Evolutionary conservation across 768 basidiomycete species (phyloP).

Genomic region (Lentinula boryana): DNA sequence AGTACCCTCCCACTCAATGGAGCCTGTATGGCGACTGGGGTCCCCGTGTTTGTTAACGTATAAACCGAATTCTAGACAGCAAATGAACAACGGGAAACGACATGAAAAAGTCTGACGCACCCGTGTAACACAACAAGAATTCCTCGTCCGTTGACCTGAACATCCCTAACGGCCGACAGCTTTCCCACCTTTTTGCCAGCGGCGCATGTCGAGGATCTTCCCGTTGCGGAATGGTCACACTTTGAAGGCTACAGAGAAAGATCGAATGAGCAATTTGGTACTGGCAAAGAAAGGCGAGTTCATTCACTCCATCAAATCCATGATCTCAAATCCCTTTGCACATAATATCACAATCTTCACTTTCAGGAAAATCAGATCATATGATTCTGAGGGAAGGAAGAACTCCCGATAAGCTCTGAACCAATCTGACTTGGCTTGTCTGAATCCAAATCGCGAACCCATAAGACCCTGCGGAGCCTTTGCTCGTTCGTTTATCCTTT

Average conservation of each 20-base stretch:
- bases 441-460: conserved; percentile 65
- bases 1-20: conserved; percentile 93
- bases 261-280: not conserved
- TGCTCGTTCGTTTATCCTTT: conserved; percentile 75
- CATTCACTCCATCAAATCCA: conserved; percentile 84
- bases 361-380: conserved; percentile 87
- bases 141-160: conserved; percentile 89
- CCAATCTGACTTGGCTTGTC: conserved; percentile 85
- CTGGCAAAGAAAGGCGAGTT: not conserved
- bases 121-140: conserved; percentile 91
- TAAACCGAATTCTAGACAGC: conserved; percentile 71
- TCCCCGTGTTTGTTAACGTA: conserved; percentile 90
- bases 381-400: conserved; percentile 88
- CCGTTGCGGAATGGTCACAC: conserved; percentile 81
- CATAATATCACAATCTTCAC: conserved; percentile 91
- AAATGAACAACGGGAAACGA: not conserved
- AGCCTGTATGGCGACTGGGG: conserved; percentile 60
- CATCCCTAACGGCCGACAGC: conserved; percentile 86
- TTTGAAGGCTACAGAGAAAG: conserved; percentile 56
- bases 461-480: conserved; percentile 60
- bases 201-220: conserved; percentile 62
- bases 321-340: conserved; percentile 94
- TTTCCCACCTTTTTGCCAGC: conserved; percentile 81
- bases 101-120: conserved; percentile 32
- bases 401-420: conserved; percentile 94